Percentiles rank a stretch among this genome's conserved stretches.
These are phyloP conservation scores for Conringia planisiliqua DNA, from an alignment of 345 rosid genomes.

Conservation along the genomic window DNA sequence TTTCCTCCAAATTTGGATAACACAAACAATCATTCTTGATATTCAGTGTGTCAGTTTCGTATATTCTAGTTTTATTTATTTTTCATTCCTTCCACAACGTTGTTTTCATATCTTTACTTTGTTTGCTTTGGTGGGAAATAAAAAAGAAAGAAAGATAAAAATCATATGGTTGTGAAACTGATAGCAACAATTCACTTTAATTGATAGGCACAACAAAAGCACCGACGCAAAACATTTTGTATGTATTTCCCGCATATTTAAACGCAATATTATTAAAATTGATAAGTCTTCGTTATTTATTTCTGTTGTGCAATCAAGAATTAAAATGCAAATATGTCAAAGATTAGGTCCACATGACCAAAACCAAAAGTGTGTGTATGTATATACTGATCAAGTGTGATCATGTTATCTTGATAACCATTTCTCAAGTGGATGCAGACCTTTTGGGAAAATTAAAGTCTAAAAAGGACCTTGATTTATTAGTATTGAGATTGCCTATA, in stretches of 20 bases:
- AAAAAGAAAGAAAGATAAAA: neutral
- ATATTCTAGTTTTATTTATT: neutral
- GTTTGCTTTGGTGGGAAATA: neutral
- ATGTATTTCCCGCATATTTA: neutral
- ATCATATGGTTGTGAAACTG: conserved; percentile 3
- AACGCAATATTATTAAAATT: neutral
- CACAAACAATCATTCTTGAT: neutral
- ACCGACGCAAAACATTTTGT: conserved; percentile 23
- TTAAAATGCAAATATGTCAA: conserved; percentile 15
- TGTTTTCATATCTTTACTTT: conserved; percentile 18
- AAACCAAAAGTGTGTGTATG: neutral
- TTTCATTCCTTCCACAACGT: neutral
- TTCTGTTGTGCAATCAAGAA: neutral
- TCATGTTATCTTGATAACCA: neutral
- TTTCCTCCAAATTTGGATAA: neutral
- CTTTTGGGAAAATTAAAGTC: neutral
- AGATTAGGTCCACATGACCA: conserved; percentile 23
- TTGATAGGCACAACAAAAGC: neutral
- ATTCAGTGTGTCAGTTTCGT: neutral
- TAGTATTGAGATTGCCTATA: neutral
- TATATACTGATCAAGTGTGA: neutral
- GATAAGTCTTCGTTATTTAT: neutral
- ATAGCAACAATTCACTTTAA: conserved; percentile 22
- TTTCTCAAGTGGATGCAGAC: conserved; percentile 4
- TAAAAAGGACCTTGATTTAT: neutral